Percentiles rank a stretch among this genome's conserved stretches.
Evolutionary conservation across 441 rosid genomes (phyloP).

Genomic region (Aquilaria agallochum): DNA sequence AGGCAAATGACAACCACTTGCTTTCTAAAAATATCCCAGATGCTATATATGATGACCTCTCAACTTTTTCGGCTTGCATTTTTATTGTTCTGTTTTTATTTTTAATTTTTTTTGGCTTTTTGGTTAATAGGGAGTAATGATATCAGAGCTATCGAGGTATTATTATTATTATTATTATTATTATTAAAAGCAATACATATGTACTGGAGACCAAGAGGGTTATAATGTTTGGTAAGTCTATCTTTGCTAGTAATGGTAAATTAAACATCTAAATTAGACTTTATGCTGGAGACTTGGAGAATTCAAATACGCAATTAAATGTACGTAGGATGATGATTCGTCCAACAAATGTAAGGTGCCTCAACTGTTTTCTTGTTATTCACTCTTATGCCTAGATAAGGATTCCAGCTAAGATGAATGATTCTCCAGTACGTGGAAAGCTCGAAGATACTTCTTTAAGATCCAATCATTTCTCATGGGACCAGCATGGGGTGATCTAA

Average conservation of each 20-base stretch:
- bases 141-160: too few species aligned
- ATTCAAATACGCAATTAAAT: neutral
- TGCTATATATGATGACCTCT: neutral
- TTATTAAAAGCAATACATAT: neutral
- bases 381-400: conserved; percentile 8
- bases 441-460: neutral
- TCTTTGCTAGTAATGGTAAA: neutral
- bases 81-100: neutral
- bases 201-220: neutral
- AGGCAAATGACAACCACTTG: neutral
- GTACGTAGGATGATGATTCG: neutral
- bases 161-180: neutral
- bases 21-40: neutral
- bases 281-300: neutral
- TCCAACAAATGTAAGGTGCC: neutral
- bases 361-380: neutral
- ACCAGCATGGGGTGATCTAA: conserved; percentile 4
- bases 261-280: too few species aligned
- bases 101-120: too few species aligned
- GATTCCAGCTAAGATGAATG: conserved; percentile 2
- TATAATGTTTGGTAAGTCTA: neutral
- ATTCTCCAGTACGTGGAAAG: neutral
- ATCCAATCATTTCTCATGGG: conserved; percentile 17
- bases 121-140: too few species aligned
- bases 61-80: neutral